Conservation (phyloP, 345 rosid species). For the Microthlaspi erraticum region DNA sequence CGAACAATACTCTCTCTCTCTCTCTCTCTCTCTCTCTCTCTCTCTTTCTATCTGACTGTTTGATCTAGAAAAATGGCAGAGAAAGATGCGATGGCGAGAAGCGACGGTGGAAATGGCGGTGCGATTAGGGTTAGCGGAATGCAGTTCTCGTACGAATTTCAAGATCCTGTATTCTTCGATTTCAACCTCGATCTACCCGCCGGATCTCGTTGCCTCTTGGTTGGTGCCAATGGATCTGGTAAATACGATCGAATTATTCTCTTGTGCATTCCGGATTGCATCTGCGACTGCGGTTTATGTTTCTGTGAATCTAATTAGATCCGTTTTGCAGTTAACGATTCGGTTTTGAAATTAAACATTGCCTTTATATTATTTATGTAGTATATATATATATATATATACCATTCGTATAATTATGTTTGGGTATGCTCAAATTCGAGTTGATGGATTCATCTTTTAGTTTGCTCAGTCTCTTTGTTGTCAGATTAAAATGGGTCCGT, state of each 20-base stretch:
- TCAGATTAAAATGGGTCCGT: not conserved
- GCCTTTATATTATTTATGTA: too few species aligned
- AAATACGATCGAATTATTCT: not conserved
- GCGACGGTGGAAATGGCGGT: slow-evolving; percentile 42
- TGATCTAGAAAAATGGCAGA: slow-evolving; percentile 48
- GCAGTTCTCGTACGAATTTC: slow-evolving; percentile 79
- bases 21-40: slow-evolving; percentile 16
- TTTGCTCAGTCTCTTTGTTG: too few species aligned
- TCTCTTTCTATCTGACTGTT: slow-evolving; percentile 1
- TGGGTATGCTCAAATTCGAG: not conserved
- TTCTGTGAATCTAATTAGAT: not conserved
- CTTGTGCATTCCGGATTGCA: not conserved
- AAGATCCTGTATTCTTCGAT: slow-evolving; percentile 70
- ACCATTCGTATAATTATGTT: slow-evolving; percentile 3
- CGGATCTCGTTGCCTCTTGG: slow-evolving; percentile 92
- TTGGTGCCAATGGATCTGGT: slow-evolving; percentile 99
- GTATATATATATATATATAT: not conserved
- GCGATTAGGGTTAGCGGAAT: slow-evolving; percentile 70
- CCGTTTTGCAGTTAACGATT: not conserved
- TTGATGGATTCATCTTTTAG: not conserved
- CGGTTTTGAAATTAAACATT: not conserved
- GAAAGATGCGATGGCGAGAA: not conserved
- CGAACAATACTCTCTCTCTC: not conserved
- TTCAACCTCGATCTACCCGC: slow-evolving; percentile 70
- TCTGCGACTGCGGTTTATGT: not conserved